Base-by-base conservation (phyloP, 768 basidiomycete species). In the Lepiota brunneoincarnata region DNA sequence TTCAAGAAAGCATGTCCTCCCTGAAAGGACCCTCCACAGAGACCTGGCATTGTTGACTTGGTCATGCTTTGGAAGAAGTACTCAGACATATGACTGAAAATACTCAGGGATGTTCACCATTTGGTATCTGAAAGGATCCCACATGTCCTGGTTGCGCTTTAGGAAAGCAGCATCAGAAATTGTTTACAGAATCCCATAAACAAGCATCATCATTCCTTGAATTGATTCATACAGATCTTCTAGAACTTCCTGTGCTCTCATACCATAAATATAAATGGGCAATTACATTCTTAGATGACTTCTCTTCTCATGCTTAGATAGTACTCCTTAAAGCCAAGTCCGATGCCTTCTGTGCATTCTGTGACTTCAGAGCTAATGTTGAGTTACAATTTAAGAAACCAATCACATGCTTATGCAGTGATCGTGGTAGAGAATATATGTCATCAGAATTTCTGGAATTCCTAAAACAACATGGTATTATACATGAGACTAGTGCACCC, bases 221-320 rank as follows among this genome's bases (percentile, higher is more conserved):
- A n/a, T n/a, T n/a, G n/a, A n/a, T n/a, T n/a, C n/a, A n/a, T n/a
- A n/a, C 44, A 3, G 46, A 48, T 24, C 36, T 55, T 9, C 28
- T 49, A 21, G 12, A 18, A 14, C 35, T 55, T 24, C 47, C 54
- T 2, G 28, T 49, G 7, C 14, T 49, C 10, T 54, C 53, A 11
- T 54, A 54, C 26, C 53, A 54, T 23, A 9, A 26, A 5, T 47
- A 47, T 26, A 49, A 43, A 36, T 56, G 49, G 31, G 34, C 49
- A 2, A 41, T 56, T 9, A 43, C 26, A 2, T 42, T 56, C 18
- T 4, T 56, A 4, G 55, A 56, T 36, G 47, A 56, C 20, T 56
- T 10, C 31, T 41, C 55, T 21, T 43, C 48, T 18, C 14, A 17
- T 17, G 21, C 26, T 23, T 49, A 23, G 26, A 43, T 36, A 1